These are phyloP conservation scores for Tremellales sp. DNA, from an alignment of 1,284 basidiomycete genomes.

Conservation along the genomic window DNA sequence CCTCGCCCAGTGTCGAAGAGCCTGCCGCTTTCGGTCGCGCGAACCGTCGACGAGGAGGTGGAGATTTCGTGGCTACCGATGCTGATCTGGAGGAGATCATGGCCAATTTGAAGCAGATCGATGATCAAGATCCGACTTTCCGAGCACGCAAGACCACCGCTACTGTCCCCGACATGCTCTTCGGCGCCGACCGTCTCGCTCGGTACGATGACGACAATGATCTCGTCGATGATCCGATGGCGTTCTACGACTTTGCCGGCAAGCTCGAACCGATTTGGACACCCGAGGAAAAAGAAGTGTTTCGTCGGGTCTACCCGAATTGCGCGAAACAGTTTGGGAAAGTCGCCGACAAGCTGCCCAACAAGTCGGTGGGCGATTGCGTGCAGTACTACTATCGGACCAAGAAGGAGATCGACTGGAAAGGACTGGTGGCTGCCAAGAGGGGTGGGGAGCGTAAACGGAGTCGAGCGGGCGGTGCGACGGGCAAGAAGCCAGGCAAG, in stretches of 20 bases:
- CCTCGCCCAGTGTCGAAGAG: conserved; percentile 34
- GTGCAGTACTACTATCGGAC: conserved; percentile 92
- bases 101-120: conserved; percentile 84
- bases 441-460: conserved; percentile 61
- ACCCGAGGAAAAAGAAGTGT: conserved; percentile 73
- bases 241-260: conserved; percentile 70
- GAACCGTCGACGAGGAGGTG: conserved; percentile 45
- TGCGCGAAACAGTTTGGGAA: conserved; percentile 83
- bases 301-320: conserved; percentile 74
- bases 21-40: conserved; percentile 20
- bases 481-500: conserved; percentile 38
- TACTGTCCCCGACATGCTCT: conserved; percentile 85
- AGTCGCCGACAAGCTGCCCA: conserved; percentile 73
- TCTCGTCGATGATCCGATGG: conserved; percentile 68
- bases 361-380: conserved; percentile 86
- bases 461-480: too few species aligned
- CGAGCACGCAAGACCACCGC: conserved; percentile 86
- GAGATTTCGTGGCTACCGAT: conserved; percentile 89
- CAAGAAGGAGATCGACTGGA: conserved; percentile 88
- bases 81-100: conserved; percentile 97
- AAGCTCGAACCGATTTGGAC: conserved; percentile 75
- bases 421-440: conserved; percentile 51
- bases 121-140: conserved; percentile 83
- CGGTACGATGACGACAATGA: conserved; percentile 80
- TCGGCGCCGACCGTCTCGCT: conserved; percentile 59